These are phyloP conservation scores for Asterophora parasitica DNA, from an alignment of 768 basidiomycete genomes.

Conservation along the genomic window DNA sequence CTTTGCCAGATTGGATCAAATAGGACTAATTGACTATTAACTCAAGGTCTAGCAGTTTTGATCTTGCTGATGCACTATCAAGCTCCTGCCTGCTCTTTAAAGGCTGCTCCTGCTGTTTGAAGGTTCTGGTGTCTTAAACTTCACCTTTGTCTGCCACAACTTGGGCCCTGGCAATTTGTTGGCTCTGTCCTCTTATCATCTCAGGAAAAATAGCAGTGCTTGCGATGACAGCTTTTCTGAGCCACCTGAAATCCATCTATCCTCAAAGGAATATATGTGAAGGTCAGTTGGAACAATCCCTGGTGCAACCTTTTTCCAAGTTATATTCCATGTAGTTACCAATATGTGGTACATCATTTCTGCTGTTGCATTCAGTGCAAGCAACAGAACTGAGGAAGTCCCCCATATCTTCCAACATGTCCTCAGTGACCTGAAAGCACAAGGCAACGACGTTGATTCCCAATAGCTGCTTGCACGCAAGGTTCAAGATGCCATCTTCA, in stretches of 20 bases:
- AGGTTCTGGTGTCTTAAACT: no score
- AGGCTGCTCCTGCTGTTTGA: no score
- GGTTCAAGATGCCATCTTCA: slow-evolving; percentile 60
- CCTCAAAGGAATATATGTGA: slow-evolving; percentile 25
- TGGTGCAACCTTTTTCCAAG: neutral
- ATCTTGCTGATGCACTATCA: no score
- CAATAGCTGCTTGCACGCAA: slow-evolving; percentile 43
- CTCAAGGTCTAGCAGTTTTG: no score
- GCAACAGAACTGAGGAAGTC: slow-evolving; percentile 56
- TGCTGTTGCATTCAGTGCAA: slow-evolving; percentile 51
- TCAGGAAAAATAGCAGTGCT: slow-evolving; percentile 19
- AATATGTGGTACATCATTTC: slow-evolving; percentile 61
- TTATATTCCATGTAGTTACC: slow-evolving; percentile 3
- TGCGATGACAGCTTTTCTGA: slow-evolving; percentile 39
- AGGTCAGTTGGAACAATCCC: slow-evolving; percentile 11
- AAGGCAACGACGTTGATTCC: slow-evolving; percentile 26
- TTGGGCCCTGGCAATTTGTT: no score
- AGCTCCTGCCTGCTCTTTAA: no score
- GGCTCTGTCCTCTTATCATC: no score
- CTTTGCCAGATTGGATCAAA: no score
- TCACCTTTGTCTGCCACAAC: no score
- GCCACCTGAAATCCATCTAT: slow-evolving; percentile 40
- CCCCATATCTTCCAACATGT: slow-evolving; percentile 50
- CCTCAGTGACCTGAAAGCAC: slow-evolving; percentile 36
- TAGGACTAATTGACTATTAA: no score